A percentile compares a stretch with the other conserved stretches of the same genome.
Evolutionary conservation across 2,329 filamentous ascomycete species (phyloP).

Genomic region (Trichoderma koningiopsis): DNA sequence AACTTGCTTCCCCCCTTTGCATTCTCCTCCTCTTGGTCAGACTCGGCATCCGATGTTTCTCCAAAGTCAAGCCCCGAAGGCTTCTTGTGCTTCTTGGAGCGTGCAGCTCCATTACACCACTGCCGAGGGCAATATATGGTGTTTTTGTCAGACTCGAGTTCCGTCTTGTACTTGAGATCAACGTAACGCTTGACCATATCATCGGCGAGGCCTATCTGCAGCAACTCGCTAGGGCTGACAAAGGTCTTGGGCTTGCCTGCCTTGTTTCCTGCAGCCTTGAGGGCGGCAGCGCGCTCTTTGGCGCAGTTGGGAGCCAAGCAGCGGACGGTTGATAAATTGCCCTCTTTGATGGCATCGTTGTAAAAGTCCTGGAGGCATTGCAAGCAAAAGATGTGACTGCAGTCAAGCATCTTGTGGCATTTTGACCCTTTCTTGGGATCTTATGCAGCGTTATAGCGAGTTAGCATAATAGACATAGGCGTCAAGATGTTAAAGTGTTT

Average conservation of each 20-base stretch:
- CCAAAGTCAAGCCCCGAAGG: conserved; percentile 65
- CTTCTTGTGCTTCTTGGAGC: conserved; percentile 72
- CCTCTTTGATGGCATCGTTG: conserved; percentile 82
- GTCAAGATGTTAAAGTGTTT: neutral
- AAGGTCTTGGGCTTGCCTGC: conserved; percentile 64
- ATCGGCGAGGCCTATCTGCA: conserved; percentile 72
- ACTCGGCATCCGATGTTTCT: conserved; percentile 57
- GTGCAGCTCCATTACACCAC: conserved; percentile 90
- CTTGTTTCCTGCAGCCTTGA: conserved; percentile 21
- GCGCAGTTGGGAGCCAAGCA: conserved; percentile 82
- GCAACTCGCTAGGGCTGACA: conserved; percentile 79
- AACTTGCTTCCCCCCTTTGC: conserved; percentile 36
- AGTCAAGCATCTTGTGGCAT: conserved; percentile 81
- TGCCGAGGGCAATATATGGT: conserved; percentile 90
- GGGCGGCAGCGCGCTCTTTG: conserved; percentile 53
- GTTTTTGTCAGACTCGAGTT: conserved; percentile 86
- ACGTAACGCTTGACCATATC: conserved; percentile 83
- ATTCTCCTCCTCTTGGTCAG: conserved; percentile 35
- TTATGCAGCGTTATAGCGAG: conserved; percentile 37
- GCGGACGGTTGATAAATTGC: conserved; percentile 75
- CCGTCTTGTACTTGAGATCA: conserved; percentile 86
- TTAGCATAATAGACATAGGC: conserved; percentile 25
- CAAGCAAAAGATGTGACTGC: conserved; percentile 88
- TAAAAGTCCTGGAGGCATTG: conserved; percentile 90
- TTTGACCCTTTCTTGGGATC: conserved; percentile 85